Evolutionary conservation across 345 rosid species (phyloP).

Genomic region (Adansonia digitata): DNA sequence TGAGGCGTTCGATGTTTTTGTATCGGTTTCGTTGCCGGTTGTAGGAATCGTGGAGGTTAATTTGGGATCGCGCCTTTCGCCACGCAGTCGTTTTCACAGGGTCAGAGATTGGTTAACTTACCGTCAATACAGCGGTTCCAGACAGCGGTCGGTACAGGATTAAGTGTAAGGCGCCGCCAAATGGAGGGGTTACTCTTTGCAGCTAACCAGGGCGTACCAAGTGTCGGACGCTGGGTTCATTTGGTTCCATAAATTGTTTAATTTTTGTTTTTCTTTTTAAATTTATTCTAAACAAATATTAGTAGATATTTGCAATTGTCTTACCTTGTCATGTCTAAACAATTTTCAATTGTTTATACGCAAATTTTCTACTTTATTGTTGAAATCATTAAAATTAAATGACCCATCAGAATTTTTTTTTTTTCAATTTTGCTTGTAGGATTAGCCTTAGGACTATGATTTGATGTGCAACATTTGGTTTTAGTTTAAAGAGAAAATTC

Average conservation of each 20-base stretch:
- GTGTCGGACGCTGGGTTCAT: slow-evolving; percentile 79
- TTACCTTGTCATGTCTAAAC: too few species aligned
- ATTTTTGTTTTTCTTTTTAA: neutral
- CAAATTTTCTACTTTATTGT: too few species aligned
- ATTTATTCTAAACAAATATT: too few species aligned
- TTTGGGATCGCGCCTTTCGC: slow-evolving; percentile 71
- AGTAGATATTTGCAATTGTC: too few species aligned
- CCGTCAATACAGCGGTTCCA: slow-evolving; percentile 46
- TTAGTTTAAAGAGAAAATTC: too few species aligned
- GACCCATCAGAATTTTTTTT: too few species aligned
- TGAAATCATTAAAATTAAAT: too few species aligned
- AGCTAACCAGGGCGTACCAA: slow-evolving; percentile 81
- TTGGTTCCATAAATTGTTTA: slow-evolving; percentile 28
- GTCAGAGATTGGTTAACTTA: slow-evolving; percentile 70
- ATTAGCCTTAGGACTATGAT: too few species aligned
- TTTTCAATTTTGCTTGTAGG: too few species aligned
- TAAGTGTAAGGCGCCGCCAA: slow-evolving; percentile 67
- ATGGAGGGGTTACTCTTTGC: slow-evolving; percentile 74
- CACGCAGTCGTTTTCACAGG: slow-evolving; percentile 82
- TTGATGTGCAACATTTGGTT: too few species aligned
- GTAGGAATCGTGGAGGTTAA: slow-evolving; percentile 64
- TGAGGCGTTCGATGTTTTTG: slow-evolving; percentile 38
- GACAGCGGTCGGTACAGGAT: slow-evolving; percentile 50
- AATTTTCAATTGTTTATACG: too few species aligned
- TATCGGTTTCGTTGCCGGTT: slow-evolving; percentile 62